phyloP scores from a whole-genome alignment of 805 yeast genomes.

The Candida orba region DNA sequence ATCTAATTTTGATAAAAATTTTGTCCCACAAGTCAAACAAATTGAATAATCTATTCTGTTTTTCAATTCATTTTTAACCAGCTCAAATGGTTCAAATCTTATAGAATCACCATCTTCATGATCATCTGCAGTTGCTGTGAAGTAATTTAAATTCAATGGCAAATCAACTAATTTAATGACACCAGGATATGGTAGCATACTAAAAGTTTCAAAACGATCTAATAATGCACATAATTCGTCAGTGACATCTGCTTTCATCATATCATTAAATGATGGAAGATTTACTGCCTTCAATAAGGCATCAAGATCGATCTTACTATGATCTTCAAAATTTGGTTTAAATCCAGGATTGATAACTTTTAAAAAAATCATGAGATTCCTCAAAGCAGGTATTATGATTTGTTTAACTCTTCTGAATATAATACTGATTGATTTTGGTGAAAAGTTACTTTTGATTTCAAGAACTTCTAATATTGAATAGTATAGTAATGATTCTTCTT shows the following conservation, averaged over 20 bases:
- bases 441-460: no score
- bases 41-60: constrained; percentile 35
- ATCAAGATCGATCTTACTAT: constrained; percentile 5
- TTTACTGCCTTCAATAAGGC: constrained; percentile 8
- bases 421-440: neutral
- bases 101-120: neutral
- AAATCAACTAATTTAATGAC: constrained; percentile 44
- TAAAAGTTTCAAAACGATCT: no score
- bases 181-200: constrained; percentile 38
- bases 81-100: neutral
- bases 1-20: constrained; percentile 25
- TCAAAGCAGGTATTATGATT: constrained; percentile 13
- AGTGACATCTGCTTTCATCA: neutral
- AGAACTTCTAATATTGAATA: no score
- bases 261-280: constrained; percentile 4
- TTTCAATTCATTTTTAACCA: neutral
- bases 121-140: constrained; percentile 25
- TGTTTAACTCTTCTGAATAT: constrained; percentile 1
- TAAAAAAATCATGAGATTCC: constrained; percentile 16
- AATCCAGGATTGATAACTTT: constrained; percentile 16
- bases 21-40: constrained; percentile 40
- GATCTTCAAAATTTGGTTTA: constrained; percentile 4
- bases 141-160: constrained; percentile 38
- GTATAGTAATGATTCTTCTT: neutral
- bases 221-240: neutral